A percentile compares a stretch with the other conserved stretches of the same genome.
These are phyloP conservation scores for Pyricularia pennisetigena DNA, from an alignment of 2,329 filamentous ascomycete genomes.

Conservation along the genomic window DNA sequence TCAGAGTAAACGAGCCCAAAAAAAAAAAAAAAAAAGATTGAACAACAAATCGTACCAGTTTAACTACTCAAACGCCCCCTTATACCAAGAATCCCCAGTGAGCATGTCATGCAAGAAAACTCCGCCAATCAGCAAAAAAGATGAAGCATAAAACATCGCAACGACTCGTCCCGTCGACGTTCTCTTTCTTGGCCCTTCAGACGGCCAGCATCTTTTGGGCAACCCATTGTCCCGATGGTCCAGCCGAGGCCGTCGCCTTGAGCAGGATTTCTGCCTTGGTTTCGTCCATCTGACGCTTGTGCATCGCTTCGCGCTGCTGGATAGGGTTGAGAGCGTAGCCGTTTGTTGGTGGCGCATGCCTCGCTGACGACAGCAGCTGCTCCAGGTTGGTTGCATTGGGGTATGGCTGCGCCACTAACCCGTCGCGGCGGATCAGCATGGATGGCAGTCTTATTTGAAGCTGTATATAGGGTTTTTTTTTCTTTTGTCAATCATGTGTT, in stretches of 20 bases:
- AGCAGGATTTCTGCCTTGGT: constrained; percentile 30
- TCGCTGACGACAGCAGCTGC: constrained; percentile 12
- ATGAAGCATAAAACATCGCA: not conserved
- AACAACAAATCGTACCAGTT: not conserved
- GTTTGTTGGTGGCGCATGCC: constrained; percentile 20
- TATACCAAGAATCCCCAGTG: not conserved
- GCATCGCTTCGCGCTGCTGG: constrained; percentile 36
- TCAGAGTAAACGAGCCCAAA: not conserved
- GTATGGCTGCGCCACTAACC: constrained; percentile 34
- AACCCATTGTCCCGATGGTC: constrained; percentile 24
- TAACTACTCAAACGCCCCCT: not conserved
- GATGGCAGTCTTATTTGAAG: constrained; percentile 49
- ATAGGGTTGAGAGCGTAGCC: constrained; percentile 32
- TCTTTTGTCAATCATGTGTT: not conserved
- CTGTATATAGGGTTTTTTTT: constrained; percentile 19
- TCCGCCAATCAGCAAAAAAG: not conserved
- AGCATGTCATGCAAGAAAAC: not conserved
- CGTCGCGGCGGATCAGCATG: constrained; percentile 49
- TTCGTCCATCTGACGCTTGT: constrained; percentile 32
- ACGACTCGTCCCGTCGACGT: not conserved
- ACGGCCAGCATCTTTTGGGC: constrained; percentile 27
- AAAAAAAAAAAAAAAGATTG: not conserved
- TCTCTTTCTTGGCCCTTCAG: constrained; percentile 8
- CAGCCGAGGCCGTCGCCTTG: constrained; percentile 24
- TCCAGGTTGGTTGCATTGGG: constrained; percentile 17